Base-by-base conservation (phyloP, 805 yeast genomes). In the Suhomyces xylopsoci region DNA sequence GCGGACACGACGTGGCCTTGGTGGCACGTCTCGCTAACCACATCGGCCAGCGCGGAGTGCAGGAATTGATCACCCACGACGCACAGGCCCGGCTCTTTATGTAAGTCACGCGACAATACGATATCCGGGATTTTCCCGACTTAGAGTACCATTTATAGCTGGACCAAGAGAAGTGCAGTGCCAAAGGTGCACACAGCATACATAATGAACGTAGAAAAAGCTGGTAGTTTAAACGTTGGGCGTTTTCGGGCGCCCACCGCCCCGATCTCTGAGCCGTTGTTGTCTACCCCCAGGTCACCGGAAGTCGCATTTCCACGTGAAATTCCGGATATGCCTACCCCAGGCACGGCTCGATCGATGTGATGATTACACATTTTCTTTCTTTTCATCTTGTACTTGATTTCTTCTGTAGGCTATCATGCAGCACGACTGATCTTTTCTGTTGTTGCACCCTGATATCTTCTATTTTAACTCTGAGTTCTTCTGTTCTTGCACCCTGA, bases 21-120 rank as follows among this genome's bases (percentile, higher is more conserved):
- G 15, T 51, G 15, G 26, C 47, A 8, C 22, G 32, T 10, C 20
- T 58, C 28, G 54, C 58, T 6, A 50, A 45, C 15, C 30, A 47
- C n/a, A 52, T 62, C 14, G 69, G 66, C 7, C 53, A 55, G 49
- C 45, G 50, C 12, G 65, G 58, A 15, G 30, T 64, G 5, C 59
- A 62, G 46, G 65, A 62, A 15, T 58, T 64, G 52, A 55, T 63
- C 48, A 51, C 62, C n/a, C 40, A 55, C 28, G 62, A 65, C 14
- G 48, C 56, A 5, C 67, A 66, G 51, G 52, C 54, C 45, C 55
- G 54, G 48, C 55, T 66, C 42, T 66, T 66, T 50, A 38, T 7
- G 42, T 38, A 19, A 10, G 7, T 17, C 42, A 38, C 12, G 42
- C n/a, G 20, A 38, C 15, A 14, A 19, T 7, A 38, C 24, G 19